phyloP scores from a whole-genome alignment of 176 grass and related monocot species.

The Metroxylon sagu region DNA sequence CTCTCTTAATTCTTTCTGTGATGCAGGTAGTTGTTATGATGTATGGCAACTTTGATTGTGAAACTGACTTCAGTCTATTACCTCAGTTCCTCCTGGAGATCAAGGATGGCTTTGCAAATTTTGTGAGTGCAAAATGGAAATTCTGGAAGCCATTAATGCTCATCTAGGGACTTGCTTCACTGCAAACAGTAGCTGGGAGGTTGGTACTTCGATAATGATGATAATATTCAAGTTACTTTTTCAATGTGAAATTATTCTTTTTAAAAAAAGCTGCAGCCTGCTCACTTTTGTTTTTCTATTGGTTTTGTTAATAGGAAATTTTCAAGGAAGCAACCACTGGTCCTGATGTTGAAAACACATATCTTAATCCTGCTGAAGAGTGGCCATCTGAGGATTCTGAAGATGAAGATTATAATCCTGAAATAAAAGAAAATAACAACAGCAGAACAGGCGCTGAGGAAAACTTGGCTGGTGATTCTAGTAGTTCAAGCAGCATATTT shows the following conservation, averaged over 20 bases:
- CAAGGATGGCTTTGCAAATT: slow-evolving; percentile 82
- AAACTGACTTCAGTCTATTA: slow-evolving; percentile 21
- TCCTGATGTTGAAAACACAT: slow-evolving; percentile 30
- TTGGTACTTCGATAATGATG: slow-evolving; percentile 28
- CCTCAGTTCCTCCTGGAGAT: slow-evolving; percentile 36
- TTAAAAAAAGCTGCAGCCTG: background rate
- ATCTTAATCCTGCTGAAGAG: slow-evolving; percentile 32
- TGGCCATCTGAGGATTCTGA: slow-evolving; percentile 98
- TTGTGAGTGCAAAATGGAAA: slow-evolving; percentile 59
- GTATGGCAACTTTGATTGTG: slow-evolving; percentile 5
- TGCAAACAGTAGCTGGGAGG: slow-evolving; percentile 37
- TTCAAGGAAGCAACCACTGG: slow-evolving; percentile 72
- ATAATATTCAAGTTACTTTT: slow-evolving; percentile 4
- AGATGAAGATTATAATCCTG: slow-evolving; percentile 88
- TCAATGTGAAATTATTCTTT: background rate
- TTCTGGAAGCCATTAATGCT: slow-evolving; percentile 91
- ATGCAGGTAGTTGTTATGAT: background rate
- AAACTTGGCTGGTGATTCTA: slow-evolving; percentile 44
- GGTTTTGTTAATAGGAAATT: slow-evolving; percentile 47
- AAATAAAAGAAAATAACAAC: slow-evolving; percentile 46
- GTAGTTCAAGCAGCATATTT: slow-evolving; percentile 48
- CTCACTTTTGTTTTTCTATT: background rate
- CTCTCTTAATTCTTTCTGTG: too few species aligned
- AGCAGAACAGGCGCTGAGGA: slow-evolving; percentile 39
- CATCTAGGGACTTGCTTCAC: slow-evolving; percentile 72